Evolutionary conservation across 371 early-diverging fungal genomes (phyloP), one percentile per base, ranked within the genome.

Genomic region (Haplosporangium sp.): DNA sequence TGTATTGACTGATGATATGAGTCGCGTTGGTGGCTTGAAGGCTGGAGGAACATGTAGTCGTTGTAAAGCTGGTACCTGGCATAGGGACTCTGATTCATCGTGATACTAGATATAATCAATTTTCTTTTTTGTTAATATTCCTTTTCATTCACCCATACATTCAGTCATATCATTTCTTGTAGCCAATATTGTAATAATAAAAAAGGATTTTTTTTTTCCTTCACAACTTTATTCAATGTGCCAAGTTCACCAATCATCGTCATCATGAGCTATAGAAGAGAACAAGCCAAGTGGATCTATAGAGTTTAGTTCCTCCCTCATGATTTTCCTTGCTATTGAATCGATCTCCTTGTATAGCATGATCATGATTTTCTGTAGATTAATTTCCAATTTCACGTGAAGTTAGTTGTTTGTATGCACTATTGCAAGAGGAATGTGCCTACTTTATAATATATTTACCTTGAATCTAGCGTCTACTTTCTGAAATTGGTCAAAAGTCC

Each of bases 41-140:
- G 61, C 74, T 42, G 74, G 74, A 1, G 74, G 69, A 47, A 67
- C 62, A 4, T 81, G 82, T 38, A 57, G 44, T 40, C 69, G 82
- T 3, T 81, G 82, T 64, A 71, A 65, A 55, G 68, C 75, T 19
- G 82, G 82, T 20, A 81, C 82, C 34, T 81, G 82, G 82, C 53
- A 75, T 20, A 40, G 45, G 39, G 82, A 61, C 27, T 27, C 45
- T 17, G 61, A 61, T 27, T 71, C 8, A 60, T 59, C 7, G 34
- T 8, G 19, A 50, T 42, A 47, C 6, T 19, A 56, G 27, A 27
- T 27, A 27, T 27, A 27, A 27, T 27, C 57, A 34, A 50, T 42
- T 19, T 38, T 38, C 1, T 39, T 64, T 53, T 64, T 64, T n/a
- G 27, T 27, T 48, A 3, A 48, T 48, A 17, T 48, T n/a, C 15